Percentiles rank a stretch among this genome's conserved stretches.
Evolutionary conservation across 495 filamentous ascomycete genomes (phyloP).

Genomic region (Letharia columbiana): DNA sequence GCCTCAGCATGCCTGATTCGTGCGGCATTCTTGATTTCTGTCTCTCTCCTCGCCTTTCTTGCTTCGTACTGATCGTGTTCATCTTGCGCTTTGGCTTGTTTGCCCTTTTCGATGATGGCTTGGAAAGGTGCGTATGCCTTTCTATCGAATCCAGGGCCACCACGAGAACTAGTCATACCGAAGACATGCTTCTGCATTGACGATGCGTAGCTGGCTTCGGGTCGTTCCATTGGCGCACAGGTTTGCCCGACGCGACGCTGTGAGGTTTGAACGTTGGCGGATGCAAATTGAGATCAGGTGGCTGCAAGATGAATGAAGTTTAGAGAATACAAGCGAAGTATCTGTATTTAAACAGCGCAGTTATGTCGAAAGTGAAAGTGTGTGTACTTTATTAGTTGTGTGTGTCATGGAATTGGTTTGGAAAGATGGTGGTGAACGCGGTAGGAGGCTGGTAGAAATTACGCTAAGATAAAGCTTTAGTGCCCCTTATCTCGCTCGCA

Average conservation of each 20-base stretch:
- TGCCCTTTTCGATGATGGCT: conserved; percentile 14
- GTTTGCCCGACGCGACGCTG: background rate
- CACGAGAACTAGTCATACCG: conserved; percentile 1
- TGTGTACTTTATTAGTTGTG: background rate
- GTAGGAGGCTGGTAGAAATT: background rate
- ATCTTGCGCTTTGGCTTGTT: conserved; percentile 16
- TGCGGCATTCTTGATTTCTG: conserved; percentile 3
- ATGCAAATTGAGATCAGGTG: background rate
- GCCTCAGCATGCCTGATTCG: conserved; percentile 5
- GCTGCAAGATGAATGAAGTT: background rate
- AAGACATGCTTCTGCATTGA: background rate
- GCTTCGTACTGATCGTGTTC: conserved; percentile 10
- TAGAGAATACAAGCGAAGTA: background rate
- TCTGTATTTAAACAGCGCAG: background rate
- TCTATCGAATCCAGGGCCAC: background rate
- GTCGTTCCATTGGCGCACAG: conserved; percentile 2
- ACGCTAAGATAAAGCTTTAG: conserved; percentile 10
- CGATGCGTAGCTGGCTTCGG: background rate
- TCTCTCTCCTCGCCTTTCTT: background rate
- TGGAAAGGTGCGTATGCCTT: conserved; percentile 9
- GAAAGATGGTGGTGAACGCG: background rate
- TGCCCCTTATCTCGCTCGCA: background rate
- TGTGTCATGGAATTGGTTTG: background rate
- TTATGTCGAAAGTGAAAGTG: background rate
- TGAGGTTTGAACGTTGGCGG: background rate